Conservation (phyloP, 1,284 basidiomycete species). For the Irpex sp. region DNA sequence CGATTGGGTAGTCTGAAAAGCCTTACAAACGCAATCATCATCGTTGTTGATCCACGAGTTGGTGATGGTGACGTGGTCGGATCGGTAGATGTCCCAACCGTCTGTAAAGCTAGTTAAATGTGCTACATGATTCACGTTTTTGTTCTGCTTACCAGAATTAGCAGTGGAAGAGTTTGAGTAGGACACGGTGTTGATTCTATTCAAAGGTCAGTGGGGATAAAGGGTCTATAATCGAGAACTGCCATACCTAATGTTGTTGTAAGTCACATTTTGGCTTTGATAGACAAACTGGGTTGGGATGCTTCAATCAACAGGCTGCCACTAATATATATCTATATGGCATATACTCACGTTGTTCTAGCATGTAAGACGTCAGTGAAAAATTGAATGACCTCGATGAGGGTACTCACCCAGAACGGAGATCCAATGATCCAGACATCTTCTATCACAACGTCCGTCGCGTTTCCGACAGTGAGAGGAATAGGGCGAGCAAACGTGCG, state of each 20-base stretch:
- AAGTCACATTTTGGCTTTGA: conserved; percentile 30
- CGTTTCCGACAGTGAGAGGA: conserved; percentile 56
- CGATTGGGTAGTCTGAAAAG: not conserved
- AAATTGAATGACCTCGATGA: not conserved
- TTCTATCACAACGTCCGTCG: conserved; percentile 50
- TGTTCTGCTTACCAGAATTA: conserved; percentile 27
- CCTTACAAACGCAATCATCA: conserved; percentile 53
- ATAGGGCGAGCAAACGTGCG: conserved; percentile 56
- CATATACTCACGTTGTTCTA: conserved; percentile 34
- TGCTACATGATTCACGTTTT: conserved; percentile 37
- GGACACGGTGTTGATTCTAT: conserved; percentile 25
- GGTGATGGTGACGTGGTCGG: conserved; percentile 44
- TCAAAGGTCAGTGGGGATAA: not conserved
- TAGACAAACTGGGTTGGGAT: conserved; percentile 26
- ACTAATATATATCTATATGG: not conserved
- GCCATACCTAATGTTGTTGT: conserved; percentile 27
- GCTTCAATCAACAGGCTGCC: no score
- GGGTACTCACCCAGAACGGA: conserved; percentile 38
- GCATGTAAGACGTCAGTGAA: not conserved
- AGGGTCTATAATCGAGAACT: not conserved
- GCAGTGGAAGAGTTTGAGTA: conserved; percentile 26
- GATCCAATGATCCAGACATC: conserved; percentile 50
- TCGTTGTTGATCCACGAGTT: conserved; percentile 57
- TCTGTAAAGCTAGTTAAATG: conserved; percentile 35
- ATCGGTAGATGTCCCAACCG: conserved; percentile 65